phyloP scores from a whole-genome alignment of 208 protist species.

The Leishmania mexicana region DNA sequence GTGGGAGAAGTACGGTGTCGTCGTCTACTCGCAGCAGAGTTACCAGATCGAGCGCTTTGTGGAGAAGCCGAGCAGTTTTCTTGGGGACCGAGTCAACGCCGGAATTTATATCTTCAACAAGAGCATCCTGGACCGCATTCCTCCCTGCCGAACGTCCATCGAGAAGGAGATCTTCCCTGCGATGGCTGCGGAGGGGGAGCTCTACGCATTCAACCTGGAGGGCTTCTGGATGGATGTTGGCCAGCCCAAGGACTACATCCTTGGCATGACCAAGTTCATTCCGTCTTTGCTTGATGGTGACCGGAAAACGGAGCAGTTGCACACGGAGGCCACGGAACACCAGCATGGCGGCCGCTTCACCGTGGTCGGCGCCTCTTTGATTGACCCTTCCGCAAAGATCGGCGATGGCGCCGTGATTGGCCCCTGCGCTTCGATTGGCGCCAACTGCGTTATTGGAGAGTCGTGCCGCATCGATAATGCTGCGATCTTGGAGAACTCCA shows the following conservation, averaged over 20 bases:
- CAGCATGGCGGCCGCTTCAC: slow-evolving; percentile 35
- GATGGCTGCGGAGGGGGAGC: slow-evolving; percentile 91
- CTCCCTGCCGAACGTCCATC: slow-evolving; percentile 93
- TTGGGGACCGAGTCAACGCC: slow-evolving; percentile 97
- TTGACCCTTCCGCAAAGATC: slow-evolving; percentile 93
- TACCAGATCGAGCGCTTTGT: slow-evolving; percentile 94
- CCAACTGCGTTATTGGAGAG: slow-evolving; percentile 93
- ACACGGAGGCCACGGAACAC: slow-evolving; percentile 34
- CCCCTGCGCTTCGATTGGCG: slow-evolving; percentile 95
- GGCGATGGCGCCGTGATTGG: slow-evolving; percentile 94
- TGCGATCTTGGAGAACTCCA: slow-evolving; percentile 89
- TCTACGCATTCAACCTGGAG: slow-evolving; percentile 95
- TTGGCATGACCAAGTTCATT: slow-evolving; percentile 90
- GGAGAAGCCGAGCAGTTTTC: slow-evolving; percentile 96
- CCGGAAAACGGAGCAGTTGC: slow-evolving; percentile 36
- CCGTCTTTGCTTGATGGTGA: slow-evolving; percentile 46
- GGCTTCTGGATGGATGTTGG: slow-evolving; percentile 99
- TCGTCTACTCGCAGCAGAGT: slow-evolving; percentile 91
- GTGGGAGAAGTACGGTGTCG: slow-evolving; percentile 98
- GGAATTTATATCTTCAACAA: slow-evolving; percentile 98
- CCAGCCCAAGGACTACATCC: slow-evolving; percentile 95
- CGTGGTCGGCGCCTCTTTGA: slow-evolving; percentile 80
- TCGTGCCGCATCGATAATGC: slow-evolving; percentile 82
- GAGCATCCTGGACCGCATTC: slow-evolving; percentile 94
- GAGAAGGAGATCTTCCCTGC: slow-evolving; percentile 97